These are phyloP conservation scores for Moesziomyces antarcticus DNA, from an alignment of 1,284 basidiomycete genomes.

Conservation along the genomic window DNA sequence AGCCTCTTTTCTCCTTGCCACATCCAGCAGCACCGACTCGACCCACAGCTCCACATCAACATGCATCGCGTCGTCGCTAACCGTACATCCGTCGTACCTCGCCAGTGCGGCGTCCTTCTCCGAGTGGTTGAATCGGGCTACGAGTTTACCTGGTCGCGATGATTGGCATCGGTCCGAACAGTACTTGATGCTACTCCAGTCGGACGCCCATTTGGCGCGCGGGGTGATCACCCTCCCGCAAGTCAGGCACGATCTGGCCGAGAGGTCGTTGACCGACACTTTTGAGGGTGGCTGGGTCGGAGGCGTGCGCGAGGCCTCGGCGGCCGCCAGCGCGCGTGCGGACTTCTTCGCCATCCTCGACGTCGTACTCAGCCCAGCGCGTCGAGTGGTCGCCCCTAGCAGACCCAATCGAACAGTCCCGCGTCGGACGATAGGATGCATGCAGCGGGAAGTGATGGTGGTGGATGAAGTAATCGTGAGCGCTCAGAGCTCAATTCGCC, in stretches of 20 bases:
- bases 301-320: constrained; percentile 6
- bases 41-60: constrained; percentile 28
- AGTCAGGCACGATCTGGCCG: constrained; percentile 46
- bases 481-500: too few species aligned
- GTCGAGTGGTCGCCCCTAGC: too few species aligned
- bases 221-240: constrained; percentile 57
- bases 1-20: not conserved
- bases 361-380: not conserved
- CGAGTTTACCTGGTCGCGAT: constrained; percentile 18
- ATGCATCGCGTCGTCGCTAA: not conserved
- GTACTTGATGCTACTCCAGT: constrained; percentile 51
- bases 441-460: too few species aligned
- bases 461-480: too few species aligned
- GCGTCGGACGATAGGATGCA: too few species aligned
- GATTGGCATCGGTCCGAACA: constrained; percentile 47
- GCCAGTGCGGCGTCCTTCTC: not conserved
- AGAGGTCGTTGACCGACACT: constrained; percentile 7
- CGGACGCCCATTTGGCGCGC: constrained; percentile 52
- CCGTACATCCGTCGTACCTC: not conserved
- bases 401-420: too few species aligned
- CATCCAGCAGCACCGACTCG: constrained; percentile 11
- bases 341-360: constrained; percentile 11
- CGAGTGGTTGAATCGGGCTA: not conserved
- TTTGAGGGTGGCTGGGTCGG: constrained; percentile 1
- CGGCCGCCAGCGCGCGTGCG: constrained; percentile 25